Evolutionary conservation across 1,139 yeast genomes (phyloP).

Genomic region (Taiozyma sp.): DNA sequence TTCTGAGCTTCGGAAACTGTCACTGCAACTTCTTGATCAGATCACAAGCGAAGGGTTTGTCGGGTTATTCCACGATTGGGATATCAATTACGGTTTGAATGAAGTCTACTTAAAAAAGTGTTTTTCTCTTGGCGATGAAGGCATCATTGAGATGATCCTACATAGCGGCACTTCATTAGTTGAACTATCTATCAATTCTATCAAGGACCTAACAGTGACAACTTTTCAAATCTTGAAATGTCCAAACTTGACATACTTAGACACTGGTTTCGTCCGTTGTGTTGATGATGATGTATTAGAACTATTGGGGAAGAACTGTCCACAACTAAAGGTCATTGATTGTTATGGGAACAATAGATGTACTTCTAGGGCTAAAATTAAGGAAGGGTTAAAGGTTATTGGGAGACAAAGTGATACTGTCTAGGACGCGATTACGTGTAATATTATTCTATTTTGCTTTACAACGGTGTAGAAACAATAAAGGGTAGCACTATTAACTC

Average conservation of each 20-base stretch:
- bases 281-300: constrained; percentile 62
- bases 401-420: constrained; percentile 71
- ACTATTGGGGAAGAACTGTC: constrained; percentile 50
- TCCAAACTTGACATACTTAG: constrained; percentile 60
- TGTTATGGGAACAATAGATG: constrained; percentile 77
- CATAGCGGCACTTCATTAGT: constrained; percentile 69
- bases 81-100: constrained; percentile 52
- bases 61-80: constrained; percentile 50
- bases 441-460: neutral
- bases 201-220: constrained; percentile 49
- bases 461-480: neutral
- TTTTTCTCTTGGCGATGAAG: constrained; percentile 55
- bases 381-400: constrained; percentile 56
- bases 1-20: constrained; percentile 45
- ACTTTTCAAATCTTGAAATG: constrained; percentile 45
- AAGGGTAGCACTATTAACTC: neutral
- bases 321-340: constrained; percentile 60
- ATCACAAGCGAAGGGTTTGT: constrained; percentile 64
- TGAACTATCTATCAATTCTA: constrained; percentile 67
- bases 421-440: neutral
- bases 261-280: constrained; percentile 72
- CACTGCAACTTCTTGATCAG: constrained; percentile 51
- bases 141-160: constrained; percentile 51
- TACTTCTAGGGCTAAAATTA: constrained; percentile 47
- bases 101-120: constrained; percentile 66